phyloP scores from a whole-genome alignment of 805 yeast genomes.

The Cyberlindnera amylophila region DNA sequence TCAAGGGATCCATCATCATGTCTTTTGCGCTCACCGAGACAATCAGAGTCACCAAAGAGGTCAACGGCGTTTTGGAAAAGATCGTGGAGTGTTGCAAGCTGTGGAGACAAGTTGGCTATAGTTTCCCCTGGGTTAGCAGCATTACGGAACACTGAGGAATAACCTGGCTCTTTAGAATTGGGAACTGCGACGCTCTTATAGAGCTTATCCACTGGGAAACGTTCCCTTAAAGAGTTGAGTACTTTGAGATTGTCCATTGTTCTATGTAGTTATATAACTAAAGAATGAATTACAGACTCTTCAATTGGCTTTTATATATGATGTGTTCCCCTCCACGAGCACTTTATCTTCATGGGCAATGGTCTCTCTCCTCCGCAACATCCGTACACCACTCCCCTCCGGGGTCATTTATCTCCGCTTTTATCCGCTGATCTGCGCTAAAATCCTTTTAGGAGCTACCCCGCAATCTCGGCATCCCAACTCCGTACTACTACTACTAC shows the following conservation, averaged over 20 bases:
- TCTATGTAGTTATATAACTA: neutral
- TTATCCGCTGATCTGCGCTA: no score
- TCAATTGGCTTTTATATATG: neutral
- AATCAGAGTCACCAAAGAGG: constrained; percentile 28
- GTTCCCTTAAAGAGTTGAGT: constrained; percentile 11
- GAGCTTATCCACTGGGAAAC: constrained; percentile 14
- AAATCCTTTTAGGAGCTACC: no score
- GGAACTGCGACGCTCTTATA: constrained; percentile 31
- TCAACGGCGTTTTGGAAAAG: constrained; percentile 35
- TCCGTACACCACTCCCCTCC: no score
- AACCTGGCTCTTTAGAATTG: constrained; percentile 35
- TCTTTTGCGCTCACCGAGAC: constrained; percentile 37
- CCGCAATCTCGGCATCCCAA: no score
- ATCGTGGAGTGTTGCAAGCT: constrained; percentile 36
- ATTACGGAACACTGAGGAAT: constrained; percentile 42
- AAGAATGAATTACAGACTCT: no score
- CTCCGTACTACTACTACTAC: neutral
- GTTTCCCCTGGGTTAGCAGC: constrained; percentile 24
- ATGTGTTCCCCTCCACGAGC: no score
- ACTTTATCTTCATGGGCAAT: no score
- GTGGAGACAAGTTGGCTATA: constrained; percentile 17
- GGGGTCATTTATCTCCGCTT: no score
- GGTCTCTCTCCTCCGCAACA: no score
- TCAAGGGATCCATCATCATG: constrained; percentile 26
- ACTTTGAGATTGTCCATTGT: constrained; percentile 6